A percentile compares a stretch with the other conserved stretches of the same genome.
These are phyloP conservation scores for Herpetospermum pedunculosum DNA, from an alignment of 306 rosid species.

Conservation along the genomic window DNA sequence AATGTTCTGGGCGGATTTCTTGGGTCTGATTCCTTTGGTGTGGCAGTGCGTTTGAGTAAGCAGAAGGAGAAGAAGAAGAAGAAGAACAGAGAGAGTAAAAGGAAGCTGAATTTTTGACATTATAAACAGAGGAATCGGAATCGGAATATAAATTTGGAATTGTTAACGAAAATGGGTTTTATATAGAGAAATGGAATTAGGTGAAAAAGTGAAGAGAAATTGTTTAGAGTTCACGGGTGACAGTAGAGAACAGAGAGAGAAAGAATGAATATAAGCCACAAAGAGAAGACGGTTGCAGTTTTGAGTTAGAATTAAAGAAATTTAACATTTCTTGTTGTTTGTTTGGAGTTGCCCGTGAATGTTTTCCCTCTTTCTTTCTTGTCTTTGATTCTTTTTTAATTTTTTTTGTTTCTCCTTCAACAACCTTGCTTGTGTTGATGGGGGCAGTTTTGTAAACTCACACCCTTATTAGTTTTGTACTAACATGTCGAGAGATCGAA, in stretches of 20 bases:
- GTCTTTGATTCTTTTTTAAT: neutral
- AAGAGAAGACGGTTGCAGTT: constrained; percentile 23
- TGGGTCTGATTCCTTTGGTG: constrained; percentile 34
- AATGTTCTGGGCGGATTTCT: neutral
- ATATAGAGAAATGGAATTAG: constrained; percentile 11
- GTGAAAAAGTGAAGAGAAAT: constrained; percentile 47
- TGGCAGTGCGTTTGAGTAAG: constrained; percentile 30
- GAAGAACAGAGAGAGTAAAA: constrained; percentile 16
- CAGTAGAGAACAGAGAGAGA: constrained; percentile 21
- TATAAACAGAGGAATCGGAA: neutral
- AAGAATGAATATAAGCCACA: constrained; percentile 31
- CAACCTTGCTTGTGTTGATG: neutral
- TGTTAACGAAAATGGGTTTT: constrained; percentile 12
- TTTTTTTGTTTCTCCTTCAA: neutral
- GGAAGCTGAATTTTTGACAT: constrained; percentile 35
- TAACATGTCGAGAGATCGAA: no score
- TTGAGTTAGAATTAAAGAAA: constrained; percentile 6
- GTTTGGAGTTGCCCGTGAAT: constrained; percentile 67
- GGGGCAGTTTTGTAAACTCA: neutral
- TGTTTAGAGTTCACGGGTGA: constrained; percentile 73
- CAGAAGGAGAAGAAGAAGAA: constrained; percentile 25
- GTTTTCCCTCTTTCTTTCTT: constrained; percentile 31
- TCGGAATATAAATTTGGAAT: constrained; percentile 1
- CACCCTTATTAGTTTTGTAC: neutral
- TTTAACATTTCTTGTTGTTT: constrained; percentile 22